Conservation (phyloP, 805 yeast genomes). For the Candida xiaguanensis region DNA sequence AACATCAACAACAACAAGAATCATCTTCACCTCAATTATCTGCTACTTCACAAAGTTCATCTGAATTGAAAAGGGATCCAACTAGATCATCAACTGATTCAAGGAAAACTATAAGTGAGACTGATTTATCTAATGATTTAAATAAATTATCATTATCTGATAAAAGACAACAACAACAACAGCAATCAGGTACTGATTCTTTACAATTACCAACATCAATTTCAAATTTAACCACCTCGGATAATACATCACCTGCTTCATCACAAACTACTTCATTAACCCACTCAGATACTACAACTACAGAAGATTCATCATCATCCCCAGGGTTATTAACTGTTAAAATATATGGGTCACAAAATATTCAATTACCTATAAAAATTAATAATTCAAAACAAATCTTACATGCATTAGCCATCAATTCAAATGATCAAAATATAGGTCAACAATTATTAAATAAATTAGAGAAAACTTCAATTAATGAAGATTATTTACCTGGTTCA, state of each 20-base stretch:
- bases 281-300: background rate
- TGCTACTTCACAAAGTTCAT: slow-evolving; percentile 1
- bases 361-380: slow-evolving; percentile 67
- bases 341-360: slow-evolving; percentile 64
- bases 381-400: slow-evolving; percentile 61
- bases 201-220: slow-evolving; percentile 1
- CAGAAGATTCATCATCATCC: slow-evolving; percentile 12
- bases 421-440: slow-evolving; percentile 27
- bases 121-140: slow-evolving; percentile 20
- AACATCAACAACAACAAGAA: too few species aligned
- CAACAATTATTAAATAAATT: slow-evolving; percentile 32
- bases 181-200: background rate
- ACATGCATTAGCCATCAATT: slow-evolving; percentile 60
- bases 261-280: slow-evolving; percentile 2
- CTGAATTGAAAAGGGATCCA: background rate
- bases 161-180: background rate
- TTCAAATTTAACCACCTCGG: background rate
- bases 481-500: slow-evolving; percentile 27
- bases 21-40: background rate
- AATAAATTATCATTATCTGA: slow-evolving; percentile 15
- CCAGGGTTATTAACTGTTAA: slow-evolving; percentile 80
- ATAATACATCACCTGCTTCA: slow-evolving; percentile 3
- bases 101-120: slow-evolving; percentile 20
- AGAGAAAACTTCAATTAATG: slow-evolving; percentile 13
- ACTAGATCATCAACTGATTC: slow-evolving; percentile 15